phyloP scores from a whole-genome alignment of 2,329 filamentous ascomycete species.

The Gremmenia infestans region DNA sequence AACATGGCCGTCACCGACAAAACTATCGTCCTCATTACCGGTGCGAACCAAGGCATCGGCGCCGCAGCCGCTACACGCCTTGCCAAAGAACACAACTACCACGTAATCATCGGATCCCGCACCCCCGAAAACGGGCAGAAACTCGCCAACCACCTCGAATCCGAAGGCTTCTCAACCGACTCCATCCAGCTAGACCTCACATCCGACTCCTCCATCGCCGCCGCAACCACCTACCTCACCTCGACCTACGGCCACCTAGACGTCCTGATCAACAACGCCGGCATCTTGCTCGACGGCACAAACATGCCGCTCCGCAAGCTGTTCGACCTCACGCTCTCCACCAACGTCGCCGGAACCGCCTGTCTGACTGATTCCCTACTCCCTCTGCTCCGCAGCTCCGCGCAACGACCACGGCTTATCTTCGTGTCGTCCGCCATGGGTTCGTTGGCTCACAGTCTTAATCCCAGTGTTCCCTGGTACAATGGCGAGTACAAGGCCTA shows the following conservation, averaged over 20 bases:
- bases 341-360: slow-evolving; percentile 29
- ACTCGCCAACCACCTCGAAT: slow-evolving; percentile 30
- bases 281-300: slow-evolving; percentile 2
- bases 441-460: slow-evolving; percentile 10
- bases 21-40: slow-evolving; percentile 35
- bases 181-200: slow-evolving; percentile 10
- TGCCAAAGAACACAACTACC: slow-evolving; percentile 35
- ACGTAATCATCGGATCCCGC: slow-evolving; percentile 37
- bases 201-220: slow-evolving; percentile 11
- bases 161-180: neutral
- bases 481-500: slow-evolving; percentile 17
- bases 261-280: slow-evolving; percentile 21
- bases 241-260: slow-evolving; percentile 11
- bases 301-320: slow-evolving; percentile 9
- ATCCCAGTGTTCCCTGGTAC: slow-evolving; percentile 12
- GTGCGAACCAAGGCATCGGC: slow-evolving; percentile 40
- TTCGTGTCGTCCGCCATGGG: slow-evolving; percentile 25
- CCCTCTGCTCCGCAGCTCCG: slow-evolving; percentile 31
- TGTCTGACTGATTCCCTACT: slow-evolving; percentile 30
- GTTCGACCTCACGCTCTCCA: slow-evolving; percentile 22
- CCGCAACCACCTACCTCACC: slow-evolving; percentile 3
- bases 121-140: slow-evolving; percentile 29
- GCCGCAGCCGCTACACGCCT: slow-evolving; percentile 37
- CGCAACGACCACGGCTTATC: slow-evolving; percentile 20
- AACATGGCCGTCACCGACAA: neutral